Percentiles rank a stretch among this genome's conserved stretches.
Conservation (phyloP, 169 alveolate species). For the Plasmodium berghei region DNA sequence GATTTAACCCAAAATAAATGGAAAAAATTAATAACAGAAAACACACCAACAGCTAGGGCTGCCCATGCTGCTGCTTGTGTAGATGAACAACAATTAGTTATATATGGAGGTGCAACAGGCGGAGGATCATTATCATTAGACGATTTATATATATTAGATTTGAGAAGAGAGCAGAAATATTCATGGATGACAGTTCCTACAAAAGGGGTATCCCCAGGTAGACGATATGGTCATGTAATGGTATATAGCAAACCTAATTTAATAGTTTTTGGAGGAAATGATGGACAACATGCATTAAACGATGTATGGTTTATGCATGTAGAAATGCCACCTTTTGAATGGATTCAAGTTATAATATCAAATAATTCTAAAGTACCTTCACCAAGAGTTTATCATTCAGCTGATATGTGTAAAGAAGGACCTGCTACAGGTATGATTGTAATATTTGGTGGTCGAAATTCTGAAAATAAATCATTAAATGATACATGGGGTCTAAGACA, state of each 20-base stretch:
- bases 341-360: slow-evolving; percentile 93
- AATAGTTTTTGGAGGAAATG: slow-evolving; percentile 98
- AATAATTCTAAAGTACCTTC: slow-evolving; percentile 90
- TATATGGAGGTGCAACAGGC: slow-evolving; percentile 99
- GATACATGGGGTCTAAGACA: slow-evolving; percentile 99
- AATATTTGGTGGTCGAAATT: slow-evolving; percentile 98
- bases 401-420: slow-evolving; percentile 94
- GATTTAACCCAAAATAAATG: slow-evolving; percentile 91
- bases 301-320: slow-evolving; percentile 98
- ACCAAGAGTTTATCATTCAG: slow-evolving; percentile 95
- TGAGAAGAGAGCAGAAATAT: slow-evolving; percentile 92
- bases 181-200: slow-evolving; percentile 99
- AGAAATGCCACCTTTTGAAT: slow-evolving; percentile 96
- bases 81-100: slow-evolving; percentile 94
- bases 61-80: slow-evolving; percentile 99
- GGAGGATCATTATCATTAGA: slow-evolving; percentile 98
- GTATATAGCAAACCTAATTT: slow-evolving; percentile 96
- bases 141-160: slow-evolving; percentile 96
- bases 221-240: slow-evolving; percentile 99
- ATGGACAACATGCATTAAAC: slow-evolving; percentile 94
- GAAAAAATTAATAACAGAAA: slow-evolving; percentile 91
- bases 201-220: slow-evolving; percentile 98
- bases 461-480: slow-evolving; percentile 94
- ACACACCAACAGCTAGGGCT: slow-evolving; percentile 98
- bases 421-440: slow-evolving; percentile 99